These are phyloP conservation scores for Candida easanensis DNA, from an alignment of 805 yeast genomes.

Conservation along the genomic window DNA sequence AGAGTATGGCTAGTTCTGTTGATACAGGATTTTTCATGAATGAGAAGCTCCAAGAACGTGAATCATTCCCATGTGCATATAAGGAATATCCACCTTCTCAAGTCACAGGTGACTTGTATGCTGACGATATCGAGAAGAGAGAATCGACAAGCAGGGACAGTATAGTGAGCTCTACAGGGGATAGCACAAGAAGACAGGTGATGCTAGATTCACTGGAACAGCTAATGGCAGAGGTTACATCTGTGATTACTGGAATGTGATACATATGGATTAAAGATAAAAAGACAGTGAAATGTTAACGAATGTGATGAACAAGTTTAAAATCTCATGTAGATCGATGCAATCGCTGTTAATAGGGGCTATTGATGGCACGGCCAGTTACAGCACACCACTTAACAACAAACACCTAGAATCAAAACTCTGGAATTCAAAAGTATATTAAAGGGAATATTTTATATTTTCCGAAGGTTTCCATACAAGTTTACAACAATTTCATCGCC, in stretches of 20 bases:
- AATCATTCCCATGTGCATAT: slow-evolving; percentile 5
- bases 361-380: no score
- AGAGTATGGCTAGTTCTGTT: slow-evolving; percentile 21
- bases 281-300: no score
- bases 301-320: no score
- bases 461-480: no score
- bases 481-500: no score
- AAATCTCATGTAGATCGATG: no score
- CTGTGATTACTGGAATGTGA: slow-evolving; percentile 11
- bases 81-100: slow-evolving; percentile 8
- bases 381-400: no score
- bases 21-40: slow-evolving; percentile 24
- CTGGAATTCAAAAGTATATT: no score
- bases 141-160: slow-evolving; percentile 1
- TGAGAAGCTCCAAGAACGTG: slow-evolving; percentile 8
- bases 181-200: slow-evolving; percentile 15
- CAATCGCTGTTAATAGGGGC: no score
- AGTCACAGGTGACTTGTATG: not conserved
- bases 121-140: slow-evolving; percentile 1
- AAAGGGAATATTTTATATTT: no score
- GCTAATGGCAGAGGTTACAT: slow-evolving; percentile 21
- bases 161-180: slow-evolving; percentile 1
- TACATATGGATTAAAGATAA: not conserved
- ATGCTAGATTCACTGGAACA: slow-evolving; percentile 24
- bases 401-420: no score